Evolutionary conservation across 495 filamentous ascomycete genomes (phyloP).

Genomic region (Pseudoneurospora amorphoporcata): DNA sequence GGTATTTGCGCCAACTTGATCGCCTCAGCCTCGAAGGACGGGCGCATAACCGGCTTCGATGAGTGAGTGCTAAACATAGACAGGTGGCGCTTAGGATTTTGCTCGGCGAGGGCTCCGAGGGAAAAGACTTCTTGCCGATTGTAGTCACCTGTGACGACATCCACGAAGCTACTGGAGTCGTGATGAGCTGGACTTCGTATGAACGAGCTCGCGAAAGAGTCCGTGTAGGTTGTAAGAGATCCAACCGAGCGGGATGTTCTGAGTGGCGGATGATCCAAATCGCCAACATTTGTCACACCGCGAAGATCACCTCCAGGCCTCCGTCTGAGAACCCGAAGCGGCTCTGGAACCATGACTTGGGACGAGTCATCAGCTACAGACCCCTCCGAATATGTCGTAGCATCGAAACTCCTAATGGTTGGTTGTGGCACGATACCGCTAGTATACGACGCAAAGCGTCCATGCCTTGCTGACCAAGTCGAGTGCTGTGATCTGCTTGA

Average conservation of each 20-base stretch:
- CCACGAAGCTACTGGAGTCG: constrained; percentile 32
- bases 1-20: constrained; percentile 81
- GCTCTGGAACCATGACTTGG: constrained; percentile 31
- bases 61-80: constrained; percentile 68
- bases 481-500: constrained; percentile 32
- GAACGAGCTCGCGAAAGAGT: constrained; percentile 56
- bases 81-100: constrained; percentile 29
- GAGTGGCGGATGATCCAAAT: constrained; percentile 43
- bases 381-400: constrained; percentile 42
- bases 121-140: constrained; percentile 39
- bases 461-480: constrained; percentile 26
- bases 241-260: constrained; percentile 59
- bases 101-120: constrained; percentile 46
- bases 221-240: constrained; percentile 58
- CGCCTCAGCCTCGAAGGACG: constrained; percentile 85
- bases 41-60: constrained; percentile 64
- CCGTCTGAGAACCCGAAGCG: constrained; percentile 62
- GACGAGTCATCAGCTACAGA: constrained; percentile 21
- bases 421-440: constrained; percentile 55
- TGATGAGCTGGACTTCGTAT: constrained; percentile 25
- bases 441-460: constrained; percentile 56
- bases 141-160: constrained; percentile 32
- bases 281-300: constrained; percentile 63
- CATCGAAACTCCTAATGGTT: constrained; percentile 50
- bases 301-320: constrained; percentile 84